Percentiles rank a stretch among this genome's conserved stretches.
These are phyloP conservation scores for Pseudoturritis turrita DNA, from an alignment of 345 rosid genomes.

Conservation along the genomic window DNA sequence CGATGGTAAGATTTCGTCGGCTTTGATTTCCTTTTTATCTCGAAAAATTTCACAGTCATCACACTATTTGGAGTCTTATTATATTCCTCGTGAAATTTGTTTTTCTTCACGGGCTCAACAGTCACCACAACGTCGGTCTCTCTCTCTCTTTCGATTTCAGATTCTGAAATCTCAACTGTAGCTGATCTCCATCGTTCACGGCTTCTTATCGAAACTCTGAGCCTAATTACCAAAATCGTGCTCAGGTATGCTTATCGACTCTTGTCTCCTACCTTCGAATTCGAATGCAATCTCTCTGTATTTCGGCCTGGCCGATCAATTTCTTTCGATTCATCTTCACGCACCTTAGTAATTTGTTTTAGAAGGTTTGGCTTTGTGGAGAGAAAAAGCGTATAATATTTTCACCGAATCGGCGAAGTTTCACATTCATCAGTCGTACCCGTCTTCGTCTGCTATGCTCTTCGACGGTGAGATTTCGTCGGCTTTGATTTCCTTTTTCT, in stretches of 20 bases:
- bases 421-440: neutral
- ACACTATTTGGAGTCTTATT: neutral
- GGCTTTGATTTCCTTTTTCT: too few relatives aligned
- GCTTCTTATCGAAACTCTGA: neutral
- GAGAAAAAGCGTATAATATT: too few relatives aligned
- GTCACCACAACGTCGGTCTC: neutral
- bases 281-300: neutral
- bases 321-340: neutral
- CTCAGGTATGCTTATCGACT: neutral
- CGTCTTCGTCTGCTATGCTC: neutral
- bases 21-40: too few relatives aligned
- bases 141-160: too few relatives aligned
- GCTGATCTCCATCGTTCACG: neutral
- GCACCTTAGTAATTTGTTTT: neutral
- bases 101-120: neutral
- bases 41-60: neutral
- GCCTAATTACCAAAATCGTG: slow-evolving; percentile 1
- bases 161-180: too few relatives aligned
- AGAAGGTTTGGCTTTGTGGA: neutral
- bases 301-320: neutral
- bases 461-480: too few relatives aligned
- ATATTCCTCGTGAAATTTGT: neutral
- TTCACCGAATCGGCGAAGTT: neutral
- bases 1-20: too few relatives aligned
- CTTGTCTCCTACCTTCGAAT: neutral